phyloP scores from a whole-genome alignment of 2,329 filamentous ascomycete genomes.

The Fusarium gaditjirri region DNA sequence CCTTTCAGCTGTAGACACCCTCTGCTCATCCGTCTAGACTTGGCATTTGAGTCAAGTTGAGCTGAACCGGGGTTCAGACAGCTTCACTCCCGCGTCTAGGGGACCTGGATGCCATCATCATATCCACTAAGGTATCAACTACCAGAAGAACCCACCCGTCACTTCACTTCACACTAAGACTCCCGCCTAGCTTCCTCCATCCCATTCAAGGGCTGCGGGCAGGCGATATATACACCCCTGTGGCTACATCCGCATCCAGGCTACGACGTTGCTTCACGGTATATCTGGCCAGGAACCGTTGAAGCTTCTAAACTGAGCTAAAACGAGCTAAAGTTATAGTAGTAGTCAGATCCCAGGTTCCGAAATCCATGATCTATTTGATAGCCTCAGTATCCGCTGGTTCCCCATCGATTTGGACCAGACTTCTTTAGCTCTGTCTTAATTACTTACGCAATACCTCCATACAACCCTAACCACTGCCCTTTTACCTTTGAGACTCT shows the following conservation, averaged over 20 bases:
- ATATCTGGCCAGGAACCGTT: slow-evolving; percentile 29
- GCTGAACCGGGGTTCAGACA: neutral
- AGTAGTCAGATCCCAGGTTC: slow-evolving; percentile 3
- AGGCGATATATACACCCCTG: slow-evolving; percentile 27
- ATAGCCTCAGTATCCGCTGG: slow-evolving; percentile 8
- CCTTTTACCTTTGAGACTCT: neutral
- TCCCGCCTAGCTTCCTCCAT: slow-evolving; percentile 17
- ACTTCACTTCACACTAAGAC: slow-evolving; percentile 18
- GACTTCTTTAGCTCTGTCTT: slow-evolving; percentile 2
- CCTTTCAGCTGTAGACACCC: neutral
- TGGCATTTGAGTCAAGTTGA: neutral
- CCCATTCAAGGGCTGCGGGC: slow-evolving; percentile 5
- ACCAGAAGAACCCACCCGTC: neutral
- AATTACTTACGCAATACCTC: slow-evolving; percentile 2
- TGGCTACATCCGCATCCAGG: slow-evolving; percentile 6
- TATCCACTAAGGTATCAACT: slow-evolving; percentile 28
- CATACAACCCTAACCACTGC: slow-evolving; percentile 14
- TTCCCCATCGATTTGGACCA: slow-evolving; percentile 11
- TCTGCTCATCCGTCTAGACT: neutral
- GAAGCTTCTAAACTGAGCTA: slow-evolving; percentile 16
- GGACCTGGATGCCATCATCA: slow-evolving; percentile 28
- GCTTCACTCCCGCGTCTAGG: slow-evolving; percentile 7
- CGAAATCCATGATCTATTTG: slow-evolving; percentile 21
- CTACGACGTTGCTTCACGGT: slow-evolving; percentile 11
- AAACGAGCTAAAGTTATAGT: slow-evolving; percentile 10